These are phyloP conservation scores for Ogataea hybrid DNA, from an alignment of 1,139 yeast species.

Conservation along the genomic window DNA sequence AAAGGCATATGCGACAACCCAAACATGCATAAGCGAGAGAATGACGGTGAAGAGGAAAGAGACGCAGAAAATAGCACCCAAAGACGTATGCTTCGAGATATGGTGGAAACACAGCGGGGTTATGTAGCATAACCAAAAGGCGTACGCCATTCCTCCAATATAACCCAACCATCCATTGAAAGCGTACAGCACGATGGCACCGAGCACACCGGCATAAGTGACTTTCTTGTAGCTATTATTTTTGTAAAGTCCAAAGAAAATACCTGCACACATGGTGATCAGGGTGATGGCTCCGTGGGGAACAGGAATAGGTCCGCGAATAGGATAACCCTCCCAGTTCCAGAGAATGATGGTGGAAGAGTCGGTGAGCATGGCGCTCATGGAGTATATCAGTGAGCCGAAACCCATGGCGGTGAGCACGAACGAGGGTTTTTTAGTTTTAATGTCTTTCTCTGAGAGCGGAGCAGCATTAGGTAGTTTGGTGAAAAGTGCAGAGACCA, in stretches of 20 bases:
- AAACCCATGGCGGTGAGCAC: conserved; percentile 64
- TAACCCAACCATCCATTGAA: conserved; percentile 80
- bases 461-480: conserved; percentile 28
- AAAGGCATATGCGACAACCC: conserved; percentile 98
- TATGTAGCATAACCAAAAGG: conserved; percentile 60
- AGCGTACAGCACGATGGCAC: conserved; percentile 48
- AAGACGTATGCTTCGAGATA: conserved; percentile 17
- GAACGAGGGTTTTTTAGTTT: conserved; percentile 16
- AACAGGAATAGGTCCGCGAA: conserved; percentile 83
- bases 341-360: conserved; percentile 82
- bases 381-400: conserved; percentile 71
- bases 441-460: background rate
- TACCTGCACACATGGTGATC: conserved; percentile 57
- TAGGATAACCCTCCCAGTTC: conserved; percentile 94
- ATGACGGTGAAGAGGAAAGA: conserved; percentile 57
- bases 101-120: conserved; percentile 57
- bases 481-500: conserved; percentile 59
- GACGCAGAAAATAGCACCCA: conserved; percentile 35
- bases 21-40: conserved; percentile 76
- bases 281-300: conserved; percentile 81
- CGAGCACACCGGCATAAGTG: conserved; percentile 41
- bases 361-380: conserved; percentile 77
- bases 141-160: conserved; percentile 67
- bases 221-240: conserved; percentile 21
- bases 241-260: conserved; percentile 41